These are phyloP conservation scores for Quercus robur DNA, from an alignment of 306 rosid species.

Conservation along the genomic window DNA sequence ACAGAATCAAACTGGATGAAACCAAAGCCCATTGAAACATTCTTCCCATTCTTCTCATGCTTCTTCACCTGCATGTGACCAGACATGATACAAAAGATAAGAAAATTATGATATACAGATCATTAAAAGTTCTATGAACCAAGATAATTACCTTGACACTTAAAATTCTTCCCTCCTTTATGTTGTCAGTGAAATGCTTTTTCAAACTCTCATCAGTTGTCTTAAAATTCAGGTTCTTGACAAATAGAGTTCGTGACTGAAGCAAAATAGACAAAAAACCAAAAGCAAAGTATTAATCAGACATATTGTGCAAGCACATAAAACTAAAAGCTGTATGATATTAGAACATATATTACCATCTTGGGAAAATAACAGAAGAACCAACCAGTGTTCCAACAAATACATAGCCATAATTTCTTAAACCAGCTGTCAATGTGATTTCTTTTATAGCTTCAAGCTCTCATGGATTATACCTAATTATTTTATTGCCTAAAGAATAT, in stretches of 20 bases:
- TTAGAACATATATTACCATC: not conserved
- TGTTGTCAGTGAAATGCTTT: conserved; percentile 58
- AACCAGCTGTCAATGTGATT: not conserved
- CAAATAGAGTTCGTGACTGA: conserved; percentile 83
- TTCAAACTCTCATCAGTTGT: conserved; percentile 68
- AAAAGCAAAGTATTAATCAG: conserved; percentile 3
- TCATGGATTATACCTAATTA: not conserved
- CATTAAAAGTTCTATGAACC: conserved; percentile 2
- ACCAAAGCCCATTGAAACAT: conserved; percentile 92
- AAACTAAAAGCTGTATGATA: not conserved
- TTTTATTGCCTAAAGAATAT: not conserved
- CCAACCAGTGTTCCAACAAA: not conserved
- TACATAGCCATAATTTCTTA: not conserved
- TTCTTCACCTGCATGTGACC: conserved; percentile 61
- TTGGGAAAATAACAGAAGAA: not conserved
- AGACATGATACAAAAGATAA: conserved; percentile 18
- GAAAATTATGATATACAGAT: not conserved
- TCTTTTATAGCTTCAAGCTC: not conserved
- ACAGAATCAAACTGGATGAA: conserved; percentile 73
- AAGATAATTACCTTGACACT: conserved; percentile 68
- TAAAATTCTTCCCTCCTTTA: conserved; percentile 65
- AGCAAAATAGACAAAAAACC: conserved; percentile 22
- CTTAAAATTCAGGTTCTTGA: conserved; percentile 92
- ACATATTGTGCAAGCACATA: not conserved
- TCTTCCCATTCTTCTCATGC: conserved; percentile 81